phyloP scores from a whole-genome alignment of 441 rosid species.

The Jatropha podagrica region DNA sequence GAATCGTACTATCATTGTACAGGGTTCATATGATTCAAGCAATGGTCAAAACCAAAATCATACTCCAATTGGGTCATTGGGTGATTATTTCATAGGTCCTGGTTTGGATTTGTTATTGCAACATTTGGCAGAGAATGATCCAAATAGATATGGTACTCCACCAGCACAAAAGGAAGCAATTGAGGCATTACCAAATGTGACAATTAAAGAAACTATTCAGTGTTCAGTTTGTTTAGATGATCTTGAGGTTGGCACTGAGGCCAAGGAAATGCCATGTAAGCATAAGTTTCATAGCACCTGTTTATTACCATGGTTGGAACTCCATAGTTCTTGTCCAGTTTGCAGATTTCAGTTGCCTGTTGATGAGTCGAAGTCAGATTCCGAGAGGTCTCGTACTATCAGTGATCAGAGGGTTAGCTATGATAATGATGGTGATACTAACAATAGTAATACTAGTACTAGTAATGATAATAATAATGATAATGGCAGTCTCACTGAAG shows the following conservation, averaged over 20 bases:
- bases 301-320: constrained; percentile 70
- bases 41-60: constrained; percentile 41
- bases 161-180: constrained; percentile 67
- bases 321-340: constrained; percentile 73
- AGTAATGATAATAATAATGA: constrained; percentile 6
- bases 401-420: constrained; percentile 32
- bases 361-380: constrained; percentile 51
- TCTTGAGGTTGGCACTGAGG: constrained; percentile 56
- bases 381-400: constrained; percentile 38
- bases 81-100: constrained; percentile 71
- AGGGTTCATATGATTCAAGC: constrained; percentile 42
- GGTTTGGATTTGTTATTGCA: constrained; percentile 72
- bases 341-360: constrained; percentile 69
- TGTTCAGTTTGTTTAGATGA: constrained; percentile 78
- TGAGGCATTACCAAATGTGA: constrained; percentile 48
- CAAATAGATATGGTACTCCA: constrained; percentile 71
- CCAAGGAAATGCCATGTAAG: constrained; percentile 79
- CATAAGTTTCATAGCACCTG: constrained; percentile 70
- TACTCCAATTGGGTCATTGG: constrained; percentile 52
- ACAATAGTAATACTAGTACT: constrained; percentile 4
- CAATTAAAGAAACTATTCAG: constrained; percentile 47
- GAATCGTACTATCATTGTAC: constrained; percentile 64
- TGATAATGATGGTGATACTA: constrained; percentile 15
- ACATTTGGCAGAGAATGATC: constrained; percentile 72
- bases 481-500: constrained; percentile 30